Conservation (phyloP, 148 eudicot species). For the Salicornia ramosissima region DNA sequence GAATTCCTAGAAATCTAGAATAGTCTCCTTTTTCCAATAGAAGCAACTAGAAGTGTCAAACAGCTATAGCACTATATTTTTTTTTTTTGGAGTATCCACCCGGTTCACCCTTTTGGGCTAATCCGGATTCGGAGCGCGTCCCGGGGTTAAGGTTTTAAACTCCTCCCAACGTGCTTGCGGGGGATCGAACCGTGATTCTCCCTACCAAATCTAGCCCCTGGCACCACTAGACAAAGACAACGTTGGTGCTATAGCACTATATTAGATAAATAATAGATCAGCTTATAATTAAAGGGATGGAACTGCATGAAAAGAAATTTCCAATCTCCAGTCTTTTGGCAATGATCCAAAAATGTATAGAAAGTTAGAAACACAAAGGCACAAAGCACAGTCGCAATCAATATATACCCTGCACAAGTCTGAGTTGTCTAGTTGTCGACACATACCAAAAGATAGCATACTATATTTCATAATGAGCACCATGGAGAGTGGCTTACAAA, state of each 20-base stretch:
- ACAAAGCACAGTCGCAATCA: neutral
- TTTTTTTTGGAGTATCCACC: too few relatives aligned
- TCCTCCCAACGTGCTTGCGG: too few relatives aligned
- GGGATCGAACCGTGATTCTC: too few relatives aligned
- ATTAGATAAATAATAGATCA: neutral
- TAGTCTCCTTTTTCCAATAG: neutral
- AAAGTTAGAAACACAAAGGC: neutral
- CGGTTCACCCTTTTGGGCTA: too few relatives aligned
- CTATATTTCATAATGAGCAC: neutral
- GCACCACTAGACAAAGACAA: too few relatives aligned
- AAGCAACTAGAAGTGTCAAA: neutral
- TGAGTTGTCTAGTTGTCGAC: neutral
- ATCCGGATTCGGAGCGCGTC: too few relatives aligned
- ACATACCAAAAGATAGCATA: neutral
- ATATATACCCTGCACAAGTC: neutral
- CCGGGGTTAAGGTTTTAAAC: too few relatives aligned
- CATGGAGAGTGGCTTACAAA: conserved; percentile 55
- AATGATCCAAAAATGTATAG: neutral
- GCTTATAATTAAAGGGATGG: neutral
- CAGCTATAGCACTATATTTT: too few relatives aligned
- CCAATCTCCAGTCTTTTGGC: neutral
- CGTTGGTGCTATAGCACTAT: neutral
- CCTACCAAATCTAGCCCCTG: too few relatives aligned
- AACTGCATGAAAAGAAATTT: neutral
- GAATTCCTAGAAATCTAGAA: neutral